phyloP scores from a whole-genome alignment of 176 grass and related monocot species.

The Secale cereale region DNA sequence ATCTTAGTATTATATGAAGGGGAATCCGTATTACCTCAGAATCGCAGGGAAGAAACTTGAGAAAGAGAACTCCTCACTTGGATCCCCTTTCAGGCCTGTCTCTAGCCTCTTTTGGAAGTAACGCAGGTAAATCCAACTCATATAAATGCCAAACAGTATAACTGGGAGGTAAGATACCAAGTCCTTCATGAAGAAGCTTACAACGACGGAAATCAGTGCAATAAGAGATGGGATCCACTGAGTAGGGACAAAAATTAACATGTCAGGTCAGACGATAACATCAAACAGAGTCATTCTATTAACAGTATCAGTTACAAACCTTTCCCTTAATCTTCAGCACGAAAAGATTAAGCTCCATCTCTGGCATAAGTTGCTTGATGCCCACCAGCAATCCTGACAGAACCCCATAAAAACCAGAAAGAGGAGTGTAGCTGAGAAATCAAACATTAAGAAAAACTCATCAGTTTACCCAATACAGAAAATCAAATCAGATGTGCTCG shows the following conservation, averaged over 20 bases:
- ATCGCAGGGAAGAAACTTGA: slow-evolving; percentile 96
- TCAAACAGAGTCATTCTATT: slow-evolving; percentile 9
- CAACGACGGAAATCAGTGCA: slow-evolving; percentile 54
- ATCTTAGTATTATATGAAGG: slow-evolving; percentile 1
- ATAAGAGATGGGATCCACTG: slow-evolving; percentile 87
- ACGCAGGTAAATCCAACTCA: slow-evolving; percentile 96
- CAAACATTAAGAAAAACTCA: slow-evolving; percentile 11
- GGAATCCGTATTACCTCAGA: slow-evolving; percentile 46
- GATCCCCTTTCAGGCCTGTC: slow-evolving; percentile 88
- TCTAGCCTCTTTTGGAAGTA: slow-evolving; percentile 95
- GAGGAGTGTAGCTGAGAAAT: slow-evolving; percentile 74
- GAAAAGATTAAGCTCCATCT: slow-evolving; percentile 78
- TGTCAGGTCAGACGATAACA: not conserved
- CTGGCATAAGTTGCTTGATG: slow-evolving; percentile 94
- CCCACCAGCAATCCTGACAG: slow-evolving; percentile 88
- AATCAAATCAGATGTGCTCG: not conserved
- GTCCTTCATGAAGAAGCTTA: slow-evolving; percentile 67
- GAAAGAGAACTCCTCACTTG: slow-evolving; percentile 94
- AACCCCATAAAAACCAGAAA: slow-evolving; percentile 96
- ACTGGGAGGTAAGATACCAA: slow-evolving; percentile 75
- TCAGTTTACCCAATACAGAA: not conserved
- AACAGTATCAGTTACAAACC: slow-evolving; percentile 42
- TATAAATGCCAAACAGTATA: slow-evolving; percentile 90
- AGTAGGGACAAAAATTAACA: slow-evolving; percentile 7
- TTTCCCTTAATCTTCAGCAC: slow-evolving; percentile 86